Evolutionary conservation across 495 filamentous ascomycete genomes (phyloP), one percentile per base, ranked within the genome.

Genomic region (Penicillium cataractarum): DNA sequence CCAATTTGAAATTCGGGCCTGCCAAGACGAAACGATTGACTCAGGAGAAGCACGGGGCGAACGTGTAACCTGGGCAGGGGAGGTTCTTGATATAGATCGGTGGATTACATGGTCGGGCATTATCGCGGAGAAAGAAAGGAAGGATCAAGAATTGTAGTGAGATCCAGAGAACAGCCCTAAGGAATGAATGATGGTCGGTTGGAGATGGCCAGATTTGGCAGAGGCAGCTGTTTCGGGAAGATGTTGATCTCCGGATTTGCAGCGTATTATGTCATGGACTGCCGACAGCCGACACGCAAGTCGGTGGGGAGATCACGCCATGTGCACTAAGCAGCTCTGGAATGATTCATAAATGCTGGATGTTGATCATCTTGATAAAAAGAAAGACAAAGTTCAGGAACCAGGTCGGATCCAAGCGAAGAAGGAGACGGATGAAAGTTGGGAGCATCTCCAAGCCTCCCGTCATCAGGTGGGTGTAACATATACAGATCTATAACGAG

Each of bases 191-290:
- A 6, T 27, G 40, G 59, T 17, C 40, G 19, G 27, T 22, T 31
- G 24, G 26, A 61, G 42, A 44, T 46, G 22, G 22, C 22, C 40
- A 46, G 39, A 42, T 42, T 42, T 7, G 39, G 39, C n/a, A 17
- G 12, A 24, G 26, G 7, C 46, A 49, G 57, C 61, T 67, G 65
- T 52, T 57, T 61, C 46, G 22, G 57, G 48, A 17, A n/a, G 10
- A 22, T 17, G 56, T 62, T 39, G 58, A 31, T 55, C 48, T 57
- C 62, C 65, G 65, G 65, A 71, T 66, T 53, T 31, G 68, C 57
- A 53, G 57, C 31, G 50, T 49, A 59, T 68, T 66, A 67, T 68
- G 66, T 68, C 67, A 70, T 62, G 35, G 68, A 62, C 57, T 52
- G 52, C 66, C 69, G 69, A 69, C 17, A 51, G 65, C 63, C 61